Evolutionary conservation across 2,329 filamentous ascomycete species (phyloP), one percentile per base, ranked within the genome.

Genomic region (Lachnellula hyalina): DNA sequence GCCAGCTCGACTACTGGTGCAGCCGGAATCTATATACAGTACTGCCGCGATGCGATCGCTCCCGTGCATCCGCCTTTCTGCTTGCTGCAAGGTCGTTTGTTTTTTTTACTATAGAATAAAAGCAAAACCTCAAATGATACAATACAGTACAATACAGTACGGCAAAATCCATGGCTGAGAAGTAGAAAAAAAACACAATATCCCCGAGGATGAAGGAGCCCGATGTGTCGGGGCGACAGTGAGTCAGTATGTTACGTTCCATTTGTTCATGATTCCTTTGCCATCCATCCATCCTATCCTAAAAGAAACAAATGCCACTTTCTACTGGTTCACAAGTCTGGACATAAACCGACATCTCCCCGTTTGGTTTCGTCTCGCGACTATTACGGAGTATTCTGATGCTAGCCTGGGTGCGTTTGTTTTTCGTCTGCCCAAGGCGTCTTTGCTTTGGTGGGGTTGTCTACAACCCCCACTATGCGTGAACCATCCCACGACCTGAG

Each of bases 11-110:
- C 17, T 44, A 19, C n/a, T 19, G n/a, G 17, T 11, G 41, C 21
- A 17, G n/a, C n/a, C 23, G 23, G 44, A 28, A 21, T 17, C 21
- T 12, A 12, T 44, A n/a, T 44, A 17, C 19, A 32, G 41, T 23
- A 14, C 41, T 46, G 21, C 44, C 44, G 44, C 36, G 14, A 17
- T 40, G 32, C 12, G 44, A 12, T 15, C 44, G 8, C 23, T 32
- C 44, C 44, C 44, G 44, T 47, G 44, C 44, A 19, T 47, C 44
- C 44, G 44, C 44, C 23, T 32, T 47, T 47, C 44, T 47, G 44
- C 44, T 17, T 32, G 28, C 44, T 32, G 44, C 44, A 1, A 32
- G n/a, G 28, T 21, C n/a, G 21, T 12, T n/a, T n/a, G n/a, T n/a
- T n/a, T n/a, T n/a, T n/a, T n/a, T n/a, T n/a, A n/a, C n/a, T n/a